Base-by-base conservation (phyloP, 257 asterid species). In the Rubia yunnanensis region DNA sequence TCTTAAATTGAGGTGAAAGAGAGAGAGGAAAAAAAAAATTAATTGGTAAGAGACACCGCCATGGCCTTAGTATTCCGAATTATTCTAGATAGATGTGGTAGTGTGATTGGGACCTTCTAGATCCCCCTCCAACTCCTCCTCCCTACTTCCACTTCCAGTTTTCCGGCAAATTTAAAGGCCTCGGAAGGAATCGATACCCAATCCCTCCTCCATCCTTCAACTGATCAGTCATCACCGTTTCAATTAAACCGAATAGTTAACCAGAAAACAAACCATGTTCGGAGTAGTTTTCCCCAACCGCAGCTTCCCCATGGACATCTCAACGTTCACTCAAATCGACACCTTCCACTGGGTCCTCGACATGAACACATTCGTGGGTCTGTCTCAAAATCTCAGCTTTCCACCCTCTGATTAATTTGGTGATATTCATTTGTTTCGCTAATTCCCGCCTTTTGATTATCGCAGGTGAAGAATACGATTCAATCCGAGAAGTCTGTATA, bases 201-300 rank as follows among this genome's bases (percentile, higher is more conserved):
- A 32, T 18, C n/a, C 2, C 28, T 18, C 14, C 44, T 7, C 1
- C 5, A 57, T 24, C 31, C 44, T 58, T 58, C 44, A 20, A 56
- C 23, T 27, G 36, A 28, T 27, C 36, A 13, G 17, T 26, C 64
- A 20, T 17, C 54, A 4, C 27, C 28, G 1, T 52, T 54, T 24
- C 39, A 50, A 17, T 15, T 15, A 2, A 30, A 30, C n/a, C 48
- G 28, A 59, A 59, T 17, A 1, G 3, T 22, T 15, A 30, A 31
- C 64, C 11, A 60, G 23, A 60, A 34, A 13, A 34, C 44, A 7
- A 27, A 74, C 11, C 60, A 86, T 92, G 99, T 92, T 92, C 72
- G 99, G 99, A 17, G 95, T 89, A 7, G 88, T 92, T 31, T 89
- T 92, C 77, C 97, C 99, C 0, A 92, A 87, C 49, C 96, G 96